Evolutionary conservation across 2,329 filamentous ascomycete species (phyloP).

Genomic region (Colletotrichum liaoningense): DNA sequence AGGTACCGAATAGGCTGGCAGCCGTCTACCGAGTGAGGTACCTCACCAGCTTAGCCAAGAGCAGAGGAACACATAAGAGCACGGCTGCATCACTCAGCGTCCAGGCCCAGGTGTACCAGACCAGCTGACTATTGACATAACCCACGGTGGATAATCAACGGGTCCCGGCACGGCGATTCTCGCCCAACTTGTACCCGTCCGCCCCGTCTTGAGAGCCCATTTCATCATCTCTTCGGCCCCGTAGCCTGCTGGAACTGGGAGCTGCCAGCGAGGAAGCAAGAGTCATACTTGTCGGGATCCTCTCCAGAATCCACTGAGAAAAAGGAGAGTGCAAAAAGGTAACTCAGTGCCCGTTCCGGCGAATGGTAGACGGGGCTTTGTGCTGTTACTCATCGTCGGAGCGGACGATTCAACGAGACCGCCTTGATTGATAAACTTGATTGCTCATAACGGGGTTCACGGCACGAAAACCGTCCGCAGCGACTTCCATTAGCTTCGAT

Average conservation of each 20-base stretch:
- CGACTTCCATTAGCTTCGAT: slow-evolving; percentile 12
- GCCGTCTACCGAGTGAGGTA: not conserved
- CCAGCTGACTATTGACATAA: slow-evolving; percentile 11
- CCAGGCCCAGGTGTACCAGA: not conserved
- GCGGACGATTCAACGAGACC: not conserved
- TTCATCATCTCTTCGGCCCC: not conserved
- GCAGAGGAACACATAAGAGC: not conserved
- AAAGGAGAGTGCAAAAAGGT: slow-evolving; percentile 5
- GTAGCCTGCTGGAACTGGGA: slow-evolving; percentile 19
- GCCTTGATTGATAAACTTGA: slow-evolving; percentile 3
- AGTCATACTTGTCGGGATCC: slow-evolving; percentile 2
- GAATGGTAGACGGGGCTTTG: not conserved
- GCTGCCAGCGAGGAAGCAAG: slow-evolving; percentile 11
- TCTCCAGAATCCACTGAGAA: not conserved
- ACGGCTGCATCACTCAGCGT: not conserved
- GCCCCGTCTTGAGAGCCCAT: slow-evolving; percentile 15
- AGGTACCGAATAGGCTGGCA: not conserved
- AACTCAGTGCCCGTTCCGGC: slow-evolving; percentile 5
- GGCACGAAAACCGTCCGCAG: not conserved
- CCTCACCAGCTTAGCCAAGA: not conserved
- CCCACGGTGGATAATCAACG: slow-evolving; percentile 3
- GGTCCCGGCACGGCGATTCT: not conserved
- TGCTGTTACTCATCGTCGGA: slow-evolving; percentile 16
- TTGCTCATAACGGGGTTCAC: not conserved
- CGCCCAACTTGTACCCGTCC: not conserved